Evolutionary conservation across 108 stramenopile genomes (phyloP).

Genomic region (Aurantiochytrium sp.): DNA sequence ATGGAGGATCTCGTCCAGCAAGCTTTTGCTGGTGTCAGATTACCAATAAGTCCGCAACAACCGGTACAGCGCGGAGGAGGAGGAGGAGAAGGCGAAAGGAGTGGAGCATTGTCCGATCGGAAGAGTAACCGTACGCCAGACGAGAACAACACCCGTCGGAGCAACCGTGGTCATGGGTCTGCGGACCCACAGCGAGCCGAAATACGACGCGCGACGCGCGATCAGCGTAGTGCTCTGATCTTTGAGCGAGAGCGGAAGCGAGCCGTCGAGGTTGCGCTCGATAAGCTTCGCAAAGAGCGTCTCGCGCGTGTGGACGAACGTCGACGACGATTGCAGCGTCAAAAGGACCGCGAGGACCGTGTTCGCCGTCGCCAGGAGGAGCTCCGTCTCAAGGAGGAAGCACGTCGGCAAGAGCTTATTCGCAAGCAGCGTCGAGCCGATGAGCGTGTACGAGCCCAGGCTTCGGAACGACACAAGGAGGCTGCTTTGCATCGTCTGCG

Average conservation of each 20-base stretch:
- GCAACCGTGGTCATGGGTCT: neutral
- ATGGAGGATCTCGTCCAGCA: neutral
- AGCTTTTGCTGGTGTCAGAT: neutral
- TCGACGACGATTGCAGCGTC: neutral
- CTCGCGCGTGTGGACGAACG: neutral
- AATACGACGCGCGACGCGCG: slow-evolving; percentile 15
- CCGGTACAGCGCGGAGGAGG: too few species aligned
- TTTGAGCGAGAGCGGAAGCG: slow-evolving; percentile 32
- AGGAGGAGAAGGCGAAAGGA: too few species aligned
- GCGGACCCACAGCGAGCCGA: neutral
- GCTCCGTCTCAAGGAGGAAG: neutral
- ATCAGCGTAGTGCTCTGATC: slow-evolving; percentile 25
- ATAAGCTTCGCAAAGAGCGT: slow-evolving; percentile 30
- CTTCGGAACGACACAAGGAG: neutral
- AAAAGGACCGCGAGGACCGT: neutral
- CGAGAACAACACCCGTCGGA: neutral
- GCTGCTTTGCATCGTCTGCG: neutral
- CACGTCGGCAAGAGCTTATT: neutral
- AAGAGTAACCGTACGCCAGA: neutral
- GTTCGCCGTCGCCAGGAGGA: neutral
- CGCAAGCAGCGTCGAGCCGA: neutral
- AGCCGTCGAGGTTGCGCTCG: slow-evolving; percentile 38
- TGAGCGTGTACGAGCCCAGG: neutral
- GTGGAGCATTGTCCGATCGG: too few species aligned
- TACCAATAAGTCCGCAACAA: too few species aligned